These are phyloP conservation scores for Coniella lustricola DNA, from an alignment of 2,329 filamentous ascomycete genomes.

Conservation along the genomic window DNA sequence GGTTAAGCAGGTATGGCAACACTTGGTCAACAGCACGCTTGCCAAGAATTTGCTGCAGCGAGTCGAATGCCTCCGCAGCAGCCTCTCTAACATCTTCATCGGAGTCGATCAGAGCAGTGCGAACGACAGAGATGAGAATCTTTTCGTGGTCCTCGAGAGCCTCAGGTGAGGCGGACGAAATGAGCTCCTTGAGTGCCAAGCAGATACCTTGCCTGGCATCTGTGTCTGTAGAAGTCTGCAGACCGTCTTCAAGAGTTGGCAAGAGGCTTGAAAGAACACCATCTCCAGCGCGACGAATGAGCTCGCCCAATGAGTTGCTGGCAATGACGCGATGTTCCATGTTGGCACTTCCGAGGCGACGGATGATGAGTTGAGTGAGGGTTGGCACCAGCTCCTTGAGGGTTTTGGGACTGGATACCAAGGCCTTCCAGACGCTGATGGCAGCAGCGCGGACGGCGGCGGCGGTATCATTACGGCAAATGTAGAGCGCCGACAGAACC, in stretches of 20 bases:
- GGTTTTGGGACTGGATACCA: constrained; percentile 85
- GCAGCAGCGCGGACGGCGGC: constrained; percentile 84
- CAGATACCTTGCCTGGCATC: constrained; percentile 97
- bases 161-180: constrained; percentile 80
- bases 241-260: constrained; percentile 84
- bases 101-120: constrained; percentile 83
- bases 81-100: constrained; percentile 89
- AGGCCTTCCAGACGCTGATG: constrained; percentile 90
- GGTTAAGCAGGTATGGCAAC: constrained; percentile 79
- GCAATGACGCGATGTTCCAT: constrained; percentile 99
- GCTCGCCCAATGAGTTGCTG: constrained; percentile 89
- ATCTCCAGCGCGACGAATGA: constrained; percentile 95
- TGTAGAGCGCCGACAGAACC: constrained; percentile 93
- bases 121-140: constrained; percentile 87
- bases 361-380: constrained; percentile 89
- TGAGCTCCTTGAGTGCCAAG: constrained; percentile 88
- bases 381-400: constrained; percentile 94
- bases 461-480: constrained; percentile 95
- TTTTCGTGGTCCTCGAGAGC: constrained; percentile 91
- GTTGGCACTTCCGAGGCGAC: constrained; percentile 87
- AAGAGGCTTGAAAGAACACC: constrained; percentile 81
- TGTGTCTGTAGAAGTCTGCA: constrained; percentile 80
- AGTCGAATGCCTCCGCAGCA: constrained; percentile 94
- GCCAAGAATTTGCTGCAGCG: constrained; percentile 85
- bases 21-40: constrained; percentile 95